These are phyloP conservation scores for Dactylellina sp. DNA, from an alignment of 2,329 filamentous ascomycete genomes.

Conservation along the genomic window DNA sequence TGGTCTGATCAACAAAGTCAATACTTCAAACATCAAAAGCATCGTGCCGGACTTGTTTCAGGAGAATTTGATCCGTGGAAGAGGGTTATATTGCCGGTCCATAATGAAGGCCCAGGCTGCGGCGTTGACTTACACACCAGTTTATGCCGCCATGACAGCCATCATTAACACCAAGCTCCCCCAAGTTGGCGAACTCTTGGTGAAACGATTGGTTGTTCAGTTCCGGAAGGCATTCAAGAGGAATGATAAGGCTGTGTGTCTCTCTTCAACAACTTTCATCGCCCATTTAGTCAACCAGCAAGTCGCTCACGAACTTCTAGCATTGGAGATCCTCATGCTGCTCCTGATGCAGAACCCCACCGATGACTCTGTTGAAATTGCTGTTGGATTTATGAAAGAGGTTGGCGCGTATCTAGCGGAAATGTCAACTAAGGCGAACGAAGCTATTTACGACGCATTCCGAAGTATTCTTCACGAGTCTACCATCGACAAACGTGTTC, in stretches of 20 bases:
- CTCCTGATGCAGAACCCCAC: constrained; percentile 88
- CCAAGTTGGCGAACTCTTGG: constrained; percentile 88
- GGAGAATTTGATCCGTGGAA: constrained; percentile 90
- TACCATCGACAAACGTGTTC: constrained; percentile 96
- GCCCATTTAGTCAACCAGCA: constrained; percentile 97
- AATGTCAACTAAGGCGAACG: constrained; percentile 88
- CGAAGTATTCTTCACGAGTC: constrained; percentile 94
- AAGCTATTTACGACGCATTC: constrained; percentile 95
- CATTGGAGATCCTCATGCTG: constrained; percentile 90
- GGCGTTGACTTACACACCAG: constrained; percentile 93
- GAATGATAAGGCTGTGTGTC: constrained; percentile 95
- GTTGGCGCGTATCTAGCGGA: constrained; percentile 94
- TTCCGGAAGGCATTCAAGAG: constrained; percentile 92
- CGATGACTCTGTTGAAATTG: constrained; percentile 97
- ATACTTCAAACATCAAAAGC: constrained; percentile 96
- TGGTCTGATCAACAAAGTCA: constrained; percentile 98
- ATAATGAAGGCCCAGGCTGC: constrained; percentile 99
- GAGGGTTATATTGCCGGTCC: constrained; percentile 91
- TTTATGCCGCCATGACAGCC: constrained; percentile 94
- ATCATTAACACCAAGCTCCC: constrained; percentile 98
- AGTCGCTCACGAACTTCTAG: constrained; percentile 91
- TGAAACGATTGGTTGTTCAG: constrained; percentile 89
- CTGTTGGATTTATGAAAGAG: constrained; percentile 90
- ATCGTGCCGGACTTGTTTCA: constrained; percentile 96
- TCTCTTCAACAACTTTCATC: constrained; percentile 92